Conservation (phyloP, 495 filamentous ascomycete genomes). For the Daldinia loculata region DNA sequence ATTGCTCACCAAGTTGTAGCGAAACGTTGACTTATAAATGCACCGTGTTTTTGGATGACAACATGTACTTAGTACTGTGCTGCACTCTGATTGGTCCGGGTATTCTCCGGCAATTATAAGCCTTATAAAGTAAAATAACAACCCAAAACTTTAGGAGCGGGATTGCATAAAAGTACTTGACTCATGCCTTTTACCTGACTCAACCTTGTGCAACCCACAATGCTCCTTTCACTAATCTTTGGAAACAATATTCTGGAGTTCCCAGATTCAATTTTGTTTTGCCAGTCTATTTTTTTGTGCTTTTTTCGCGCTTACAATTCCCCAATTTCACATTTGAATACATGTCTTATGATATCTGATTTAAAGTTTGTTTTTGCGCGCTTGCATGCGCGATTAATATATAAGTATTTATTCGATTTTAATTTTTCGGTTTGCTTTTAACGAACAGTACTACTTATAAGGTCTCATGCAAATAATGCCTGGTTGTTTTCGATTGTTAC, state of each 20-base stretch:
- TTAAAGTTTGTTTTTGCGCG: too few species aligned
- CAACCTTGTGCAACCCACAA: constrained; percentile 44
- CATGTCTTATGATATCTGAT: neutral
- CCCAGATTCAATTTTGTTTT: constrained; percentile 43
- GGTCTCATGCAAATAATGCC: too few species aligned
- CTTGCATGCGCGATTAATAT: too few species aligned
- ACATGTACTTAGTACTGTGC: neutral
- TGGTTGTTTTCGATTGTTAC: too few species aligned
- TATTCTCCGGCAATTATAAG: neutral
- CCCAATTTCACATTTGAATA: neutral
- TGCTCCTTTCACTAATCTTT: constrained; percentile 44
- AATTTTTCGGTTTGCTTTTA: too few species aligned
- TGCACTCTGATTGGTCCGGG: neutral
- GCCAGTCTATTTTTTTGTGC: neutral
- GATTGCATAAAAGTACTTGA: constrained; percentile 45
- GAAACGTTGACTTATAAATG: neutral
- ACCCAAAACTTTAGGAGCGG: constrained; percentile 27
- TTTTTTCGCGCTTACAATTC: neutral
- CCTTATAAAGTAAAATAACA: constrained; percentile 16
- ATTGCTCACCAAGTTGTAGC: neutral
- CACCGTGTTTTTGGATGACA: neutral
- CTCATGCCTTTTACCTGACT: constrained; percentile 46
- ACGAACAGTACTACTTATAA: too few species aligned
- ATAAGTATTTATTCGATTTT: too few species aligned
- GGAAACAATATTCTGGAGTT: constrained; percentile 38